Evolutionary conservation across 371 early-diverging fungal species (phyloP).

Genomic region (Apophysomyces trapeziformis): DNA sequence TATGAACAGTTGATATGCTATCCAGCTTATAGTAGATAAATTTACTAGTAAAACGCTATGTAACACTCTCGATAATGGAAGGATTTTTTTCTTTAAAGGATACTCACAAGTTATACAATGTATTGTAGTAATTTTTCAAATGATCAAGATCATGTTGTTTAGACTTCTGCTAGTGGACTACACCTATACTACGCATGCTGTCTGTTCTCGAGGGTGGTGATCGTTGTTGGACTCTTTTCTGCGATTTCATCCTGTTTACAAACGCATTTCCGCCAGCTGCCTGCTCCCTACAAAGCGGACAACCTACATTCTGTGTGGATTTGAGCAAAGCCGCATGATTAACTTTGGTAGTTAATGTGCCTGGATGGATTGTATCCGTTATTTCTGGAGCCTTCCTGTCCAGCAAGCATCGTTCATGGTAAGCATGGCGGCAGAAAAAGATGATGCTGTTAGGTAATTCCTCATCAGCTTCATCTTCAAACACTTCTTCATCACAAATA

Average conservation of each 20-base stretch:
- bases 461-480: conserved; percentile 42
- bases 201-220: conserved; percentile 28
- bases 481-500: conserved; percentile 64
- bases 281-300: conserved; percentile 63
- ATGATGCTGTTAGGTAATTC: conserved; percentile 52
- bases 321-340: conserved; percentile 60
- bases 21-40: too few species aligned
- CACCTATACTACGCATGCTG: conserved; percentile 45
- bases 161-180: conserved; percentile 28
- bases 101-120: too few species aligned
- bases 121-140: too few species aligned
- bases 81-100: too few species aligned
- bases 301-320: conserved; percentile 52
- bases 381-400: conserved; percentile 22
- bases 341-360: conserved; percentile 50
- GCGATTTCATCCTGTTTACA: conserved; percentile 54
- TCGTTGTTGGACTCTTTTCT: conserved; percentile 18
- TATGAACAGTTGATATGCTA: too few species aligned
- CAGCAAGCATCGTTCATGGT: conserved; percentile 70
- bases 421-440: conserved; percentile 81
- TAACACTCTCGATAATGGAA: too few species aligned
- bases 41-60: too few species aligned
- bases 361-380: conserved; percentile 26
- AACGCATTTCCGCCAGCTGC: conserved; percentile 56
- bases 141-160: too few species aligned